Base-by-base conservation (phyloP, 2,329 filamentous ascomycete genomes). In the Fusarium graminum region DNA sequence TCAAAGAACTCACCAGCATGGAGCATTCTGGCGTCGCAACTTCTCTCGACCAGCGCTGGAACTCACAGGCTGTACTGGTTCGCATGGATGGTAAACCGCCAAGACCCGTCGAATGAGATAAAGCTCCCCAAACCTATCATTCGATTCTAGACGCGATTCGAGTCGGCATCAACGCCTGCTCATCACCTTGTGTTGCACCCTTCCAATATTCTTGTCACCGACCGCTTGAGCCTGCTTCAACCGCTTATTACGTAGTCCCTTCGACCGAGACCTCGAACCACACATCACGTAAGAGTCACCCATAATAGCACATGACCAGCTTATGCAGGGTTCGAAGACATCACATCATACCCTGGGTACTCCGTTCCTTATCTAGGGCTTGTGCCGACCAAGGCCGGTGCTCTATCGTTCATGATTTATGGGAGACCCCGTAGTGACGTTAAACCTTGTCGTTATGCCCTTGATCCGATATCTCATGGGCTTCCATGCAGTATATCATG, bases 341-440 rank as follows among this genome's bases (percentile, higher is more conserved):
- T 44, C 46, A 51, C n/a, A 28, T 17, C 47, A 34, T 67, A 39
- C 32, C 22, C 38, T 26, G 7, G 22, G 7, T 3, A 46, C 63
- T 61, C 56, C 67, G 67, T 59, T 59, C 16, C 51, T 53, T 10
- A 16, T 26, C 29, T 16, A 16, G 51, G 22, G 8, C 4, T 28
- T 30, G 32, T 49, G 25, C 55, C 34, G 57, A 42, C 22, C 29
- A 25, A 65, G 42, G 40, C 63, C 32, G 32, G 16, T 11, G 10
- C 32, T 43, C 14, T 41, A 32, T 25, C 43, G 19, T 26, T 41
- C 13, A 34, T 44, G 16, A 19, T 28, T 17, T 22, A 26, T 17
- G 29, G 19, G 16, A 30, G 22, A 28, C 42, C 8, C 16, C 14
- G 12, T 8, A 40, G 29, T 6, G 11, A 29, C 13, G 34, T 13